Conservation (phyloP, 108 stramenopile genomes). For the Seminavis robusta region DNA sequence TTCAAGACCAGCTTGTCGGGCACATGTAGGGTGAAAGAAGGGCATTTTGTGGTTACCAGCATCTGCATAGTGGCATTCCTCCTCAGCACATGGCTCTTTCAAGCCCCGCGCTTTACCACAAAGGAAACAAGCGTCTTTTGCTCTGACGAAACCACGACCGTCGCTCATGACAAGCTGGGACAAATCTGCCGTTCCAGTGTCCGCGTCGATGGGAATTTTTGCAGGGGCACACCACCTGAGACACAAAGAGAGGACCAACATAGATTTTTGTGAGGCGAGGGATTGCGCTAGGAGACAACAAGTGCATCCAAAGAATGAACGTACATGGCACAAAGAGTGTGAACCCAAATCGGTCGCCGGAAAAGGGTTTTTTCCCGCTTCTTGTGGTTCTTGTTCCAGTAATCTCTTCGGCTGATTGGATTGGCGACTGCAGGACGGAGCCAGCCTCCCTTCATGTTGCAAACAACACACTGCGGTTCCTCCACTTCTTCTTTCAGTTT, state of each 20-base stretch:
- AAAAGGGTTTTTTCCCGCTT: constrained; percentile 55
- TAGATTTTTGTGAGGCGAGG: background rate
- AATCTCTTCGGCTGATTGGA: constrained; percentile 41
- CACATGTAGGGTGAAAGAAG: constrained; percentile 72
- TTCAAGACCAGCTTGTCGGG: constrained; percentile 79
- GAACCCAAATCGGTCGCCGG: constrained; percentile 49
- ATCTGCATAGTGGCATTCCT: constrained; percentile 35
- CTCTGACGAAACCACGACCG: constrained; percentile 47
- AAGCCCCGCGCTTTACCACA: constrained; percentile 62
- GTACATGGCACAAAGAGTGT: constrained; percentile 73
- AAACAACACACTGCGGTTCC: constrained; percentile 63
- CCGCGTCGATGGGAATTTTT: constrained; percentile 7
- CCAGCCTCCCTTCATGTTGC: constrained; percentile 52
- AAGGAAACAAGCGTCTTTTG: constrained; percentile 46
- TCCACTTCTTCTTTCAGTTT: constrained; percentile 21
- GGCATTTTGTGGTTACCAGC: constrained; percentile 9
- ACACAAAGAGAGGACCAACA: constrained; percentile 5
- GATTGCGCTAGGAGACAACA: background rate
- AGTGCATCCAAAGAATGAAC: constrained; percentile 14
- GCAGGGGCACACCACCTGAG: constrained; percentile 61
- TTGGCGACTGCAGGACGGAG: constrained; percentile 40
- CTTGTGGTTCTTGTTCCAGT: constrained; percentile 44
- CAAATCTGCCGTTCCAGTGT: constrained; percentile 34
- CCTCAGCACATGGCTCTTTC: constrained; percentile 55
- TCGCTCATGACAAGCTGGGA: constrained; percentile 63